phyloP scores from a whole-genome alignment of 805 yeast genomes.

The Starmerella kuoi region DNA sequence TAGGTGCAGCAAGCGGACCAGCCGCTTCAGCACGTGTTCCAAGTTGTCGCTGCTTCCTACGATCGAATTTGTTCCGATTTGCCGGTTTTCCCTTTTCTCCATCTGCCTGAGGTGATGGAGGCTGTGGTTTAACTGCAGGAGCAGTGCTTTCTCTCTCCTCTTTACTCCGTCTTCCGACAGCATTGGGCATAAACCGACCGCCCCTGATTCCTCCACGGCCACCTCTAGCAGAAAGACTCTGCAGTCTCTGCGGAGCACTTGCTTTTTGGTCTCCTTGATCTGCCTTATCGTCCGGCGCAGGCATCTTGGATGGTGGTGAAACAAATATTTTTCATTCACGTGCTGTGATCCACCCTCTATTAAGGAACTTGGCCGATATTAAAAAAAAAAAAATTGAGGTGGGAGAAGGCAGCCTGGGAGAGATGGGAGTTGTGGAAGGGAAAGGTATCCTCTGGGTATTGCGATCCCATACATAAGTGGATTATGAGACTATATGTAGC shows the following conservation, averaged over 20 bases:
- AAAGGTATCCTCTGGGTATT: too few relatives aligned
- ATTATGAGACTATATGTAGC: too few relatives aligned
- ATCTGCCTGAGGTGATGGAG: constrained; percentile 21
- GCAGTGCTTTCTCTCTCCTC: constrained; percentile 75
- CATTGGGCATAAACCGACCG: constrained; percentile 62
- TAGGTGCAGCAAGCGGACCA: constrained; percentile 31
- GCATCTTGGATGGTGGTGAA: too few relatives aligned
- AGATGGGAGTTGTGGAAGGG: too few relatives aligned
- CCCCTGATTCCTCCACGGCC: constrained; percentile 13
- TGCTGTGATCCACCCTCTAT: too few relatives aligned
- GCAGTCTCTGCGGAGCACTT: constrained; percentile 14
- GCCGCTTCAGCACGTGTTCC: constrained; percentile 25
- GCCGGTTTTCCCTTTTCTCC: constrained; percentile 10
- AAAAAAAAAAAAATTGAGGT: too few relatives aligned
- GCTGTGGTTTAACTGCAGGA: constrained; percentile 36
- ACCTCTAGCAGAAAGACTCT: constrained; percentile 15
- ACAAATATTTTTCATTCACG: too few relatives aligned
- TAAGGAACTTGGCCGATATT: too few relatives aligned
- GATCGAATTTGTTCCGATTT: constrained; percentile 10
- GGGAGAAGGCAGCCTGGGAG: too few relatives aligned
- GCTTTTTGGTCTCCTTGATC: constrained; percentile 4
- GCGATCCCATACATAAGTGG: too few relatives aligned
- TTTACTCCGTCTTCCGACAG: constrained; percentile 68
- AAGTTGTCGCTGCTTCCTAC: constrained; percentile 15
- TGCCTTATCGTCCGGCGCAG: constrained; percentile 5